Base-by-base conservation (phyloP, 768 basidiomycete species). In the Dentipellis fragilis region DNA sequence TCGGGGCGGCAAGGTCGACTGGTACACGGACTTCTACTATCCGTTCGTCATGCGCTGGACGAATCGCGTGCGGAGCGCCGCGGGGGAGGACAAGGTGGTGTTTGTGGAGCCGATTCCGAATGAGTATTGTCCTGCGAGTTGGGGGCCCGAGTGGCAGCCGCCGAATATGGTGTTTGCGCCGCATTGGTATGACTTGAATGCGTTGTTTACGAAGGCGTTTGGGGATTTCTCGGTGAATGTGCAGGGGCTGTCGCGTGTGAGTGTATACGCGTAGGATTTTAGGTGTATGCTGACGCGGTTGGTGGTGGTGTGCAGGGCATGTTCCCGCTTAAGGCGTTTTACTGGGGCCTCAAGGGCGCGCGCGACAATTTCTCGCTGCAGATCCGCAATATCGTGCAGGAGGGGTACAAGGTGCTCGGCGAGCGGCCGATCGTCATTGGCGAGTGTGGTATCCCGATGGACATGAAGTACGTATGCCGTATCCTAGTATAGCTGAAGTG, bases 391-490 rank as follows among this genome's bases (percentile, higher is more conserved):
- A 78, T 97, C 49, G 80, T 91, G 5, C 76, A 87, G 53, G 74
- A 78, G 17, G 85, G 80, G 0, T 82, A 89, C 62, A 68, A 77
- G 35, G 73, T 80, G 3, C 75, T 96, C 0, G 92, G 90, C 22
- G 89, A 93, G 63, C 79, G 70, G 16, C 95, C 95, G 10, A 80
- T 92, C 40, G 69, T 97, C 11, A 79, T 99, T 57, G 94, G 94
- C 17, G 95, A 99, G 68, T 90, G 87, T 59, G 95, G 95, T 34
- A 77, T 97, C 19, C 95, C 95, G 1, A 95, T 98, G 86, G 96
- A 99, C 63, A 82, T 96, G 78, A 97, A 99, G 93, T 93, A 36
- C 17, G 37, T 29, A 10, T 45, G 16, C 46, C 16, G 54, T 61
- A 22, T 52, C 21, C 22, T 23, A 29, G 29, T 6, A 29, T 3